phyloP scores from a whole-genome alignment of 495 filamentous ascomycete species.

The Xylaria castorea region DNA sequence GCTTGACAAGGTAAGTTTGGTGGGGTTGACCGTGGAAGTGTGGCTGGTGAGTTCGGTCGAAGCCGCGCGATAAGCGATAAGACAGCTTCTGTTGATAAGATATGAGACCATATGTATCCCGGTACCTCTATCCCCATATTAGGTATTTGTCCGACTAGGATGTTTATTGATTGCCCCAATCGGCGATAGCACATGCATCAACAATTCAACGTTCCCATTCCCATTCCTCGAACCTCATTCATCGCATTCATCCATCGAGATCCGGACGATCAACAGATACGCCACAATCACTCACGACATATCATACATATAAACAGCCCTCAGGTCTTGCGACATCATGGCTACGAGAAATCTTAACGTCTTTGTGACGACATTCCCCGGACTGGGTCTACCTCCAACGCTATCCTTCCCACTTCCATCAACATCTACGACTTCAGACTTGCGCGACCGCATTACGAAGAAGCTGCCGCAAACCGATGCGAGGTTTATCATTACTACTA shows the following conservation, averaged over 20 bases:
- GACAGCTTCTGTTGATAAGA: background rate
- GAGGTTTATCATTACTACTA: constrained; percentile 80
- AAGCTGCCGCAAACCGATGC: constrained; percentile 65
- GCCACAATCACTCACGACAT: background rate
- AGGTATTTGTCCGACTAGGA: background rate
- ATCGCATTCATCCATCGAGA: background rate
- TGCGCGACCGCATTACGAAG: constrained; percentile 65
- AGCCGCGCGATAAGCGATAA: background rate
- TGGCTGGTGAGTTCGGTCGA: constrained; percentile 19
- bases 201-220: background rate
- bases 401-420: constrained; percentile 72
- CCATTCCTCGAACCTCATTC: background rate
- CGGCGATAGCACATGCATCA: background rate
- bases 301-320: background rate
- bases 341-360: constrained; percentile 71
- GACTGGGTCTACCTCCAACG: constrained; percentile 80
- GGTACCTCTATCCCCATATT: background rate
- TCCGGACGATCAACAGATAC: background rate
- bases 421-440: constrained; percentile 68
- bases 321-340: constrained; percentile 40
- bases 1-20: constrained; percentile 25
- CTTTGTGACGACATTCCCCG: constrained; percentile 81
- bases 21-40: constrained; percentile 15
- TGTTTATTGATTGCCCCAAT: constrained; percentile 1
- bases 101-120: background rate